phyloP scores from a whole-genome alignment of 306 rosid genomes.

The Dalbergia oliveri region DNA sequence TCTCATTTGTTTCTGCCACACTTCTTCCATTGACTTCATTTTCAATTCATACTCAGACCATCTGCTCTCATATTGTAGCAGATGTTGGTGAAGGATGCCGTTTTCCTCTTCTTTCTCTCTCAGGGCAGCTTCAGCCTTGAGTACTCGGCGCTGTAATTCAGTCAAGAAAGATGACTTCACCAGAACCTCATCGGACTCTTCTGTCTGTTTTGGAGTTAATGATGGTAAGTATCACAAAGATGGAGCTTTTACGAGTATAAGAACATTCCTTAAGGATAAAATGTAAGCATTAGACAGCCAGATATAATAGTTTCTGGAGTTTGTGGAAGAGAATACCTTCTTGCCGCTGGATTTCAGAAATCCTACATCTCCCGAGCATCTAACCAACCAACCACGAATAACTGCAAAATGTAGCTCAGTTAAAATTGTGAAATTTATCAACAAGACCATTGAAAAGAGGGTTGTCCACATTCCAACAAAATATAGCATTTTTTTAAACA shows the following conservation, averaged over 20 bases:
- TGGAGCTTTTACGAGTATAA: background rate
- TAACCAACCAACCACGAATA: slow-evolving; percentile 91
- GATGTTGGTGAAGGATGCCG: slow-evolving; percentile 94
- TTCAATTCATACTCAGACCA: slow-evolving; percentile 98
- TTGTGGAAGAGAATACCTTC: slow-evolving; percentile 62
- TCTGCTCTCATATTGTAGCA: slow-evolving; percentile 92
- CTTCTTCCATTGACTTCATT: slow-evolving; percentile 99
- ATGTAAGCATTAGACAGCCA: no score
- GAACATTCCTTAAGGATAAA: background rate
- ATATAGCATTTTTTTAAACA: background rate
- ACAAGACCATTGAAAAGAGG: background rate
- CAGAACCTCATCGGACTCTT: slow-evolving; percentile 82
- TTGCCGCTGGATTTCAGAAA: slow-evolving; percentile 58
- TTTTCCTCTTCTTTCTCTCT: slow-evolving; percentile 98
- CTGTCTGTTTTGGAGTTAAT: slow-evolving; percentile 59
- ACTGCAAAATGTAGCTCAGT: slow-evolving; percentile 59
- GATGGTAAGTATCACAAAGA: slow-evolving; percentile 38
- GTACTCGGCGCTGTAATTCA: slow-evolving; percentile 92
- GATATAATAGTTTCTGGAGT: background rate
- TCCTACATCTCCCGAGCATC: slow-evolving; percentile 89
- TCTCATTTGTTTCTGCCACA: slow-evolving; percentile 99
- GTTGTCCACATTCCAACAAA: background rate
- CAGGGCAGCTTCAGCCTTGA: slow-evolving; percentile 90
- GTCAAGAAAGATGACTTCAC: slow-evolving; percentile 92
- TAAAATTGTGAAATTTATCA: slow-evolving; percentile 35